Conservation (phyloP, 768 basidiomycete species). For the Asterophora lycoperdoides region DNA sequence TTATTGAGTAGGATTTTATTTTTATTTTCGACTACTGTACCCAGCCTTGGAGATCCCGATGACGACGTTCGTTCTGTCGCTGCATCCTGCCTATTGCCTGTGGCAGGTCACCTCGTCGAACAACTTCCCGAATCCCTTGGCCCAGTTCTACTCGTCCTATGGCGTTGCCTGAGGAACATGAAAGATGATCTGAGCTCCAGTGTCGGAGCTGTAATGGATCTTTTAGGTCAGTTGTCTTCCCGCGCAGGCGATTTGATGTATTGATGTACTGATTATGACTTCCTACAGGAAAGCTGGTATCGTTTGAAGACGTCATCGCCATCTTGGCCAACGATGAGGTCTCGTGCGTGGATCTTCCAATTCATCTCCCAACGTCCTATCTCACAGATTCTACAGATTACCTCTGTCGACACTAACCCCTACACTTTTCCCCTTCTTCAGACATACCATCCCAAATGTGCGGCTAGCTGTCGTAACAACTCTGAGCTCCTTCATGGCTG, state of each 20-base stretch:
- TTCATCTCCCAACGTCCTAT: background rate
- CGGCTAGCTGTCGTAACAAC: slow-evolving; percentile 91
- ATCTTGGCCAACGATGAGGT: slow-evolving; percentile 64
- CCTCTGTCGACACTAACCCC: slow-evolving; percentile 81
- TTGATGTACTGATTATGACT: slow-evolving; percentile 3
- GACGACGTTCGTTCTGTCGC: slow-evolving; percentile 97
- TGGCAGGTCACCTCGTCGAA: slow-evolving; percentile 77
- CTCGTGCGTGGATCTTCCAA: slow-evolving; percentile 53
- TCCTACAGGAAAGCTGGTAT: slow-evolving; percentile 70
- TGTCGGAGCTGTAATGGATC: slow-evolving; percentile 95
- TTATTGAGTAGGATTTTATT: background rate
- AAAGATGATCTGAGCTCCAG: slow-evolving; percentile 97
- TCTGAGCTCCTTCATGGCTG: slow-evolving; percentile 79
- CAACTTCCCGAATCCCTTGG: slow-evolving; percentile 69
- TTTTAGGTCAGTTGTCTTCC: slow-evolving; percentile 59
- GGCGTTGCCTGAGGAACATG: slow-evolving; percentile 88
- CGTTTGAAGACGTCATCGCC: slow-evolving; percentile 71
- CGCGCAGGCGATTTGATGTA: background rate
- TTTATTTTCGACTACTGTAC: slow-evolving; percentile 4
- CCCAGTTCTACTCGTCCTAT: slow-evolving; percentile 77
- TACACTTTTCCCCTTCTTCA: slow-evolving; percentile 92
- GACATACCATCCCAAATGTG: slow-evolving; percentile 92
- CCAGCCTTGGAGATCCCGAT: slow-evolving; percentile 81
- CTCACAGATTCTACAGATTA: slow-evolving; percentile 40
- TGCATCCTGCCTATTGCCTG: slow-evolving; percentile 84